Base-by-base conservation (phyloP, 495 filamentous ascomycete genomes). In the Lentithecium fluviatile region DNA sequence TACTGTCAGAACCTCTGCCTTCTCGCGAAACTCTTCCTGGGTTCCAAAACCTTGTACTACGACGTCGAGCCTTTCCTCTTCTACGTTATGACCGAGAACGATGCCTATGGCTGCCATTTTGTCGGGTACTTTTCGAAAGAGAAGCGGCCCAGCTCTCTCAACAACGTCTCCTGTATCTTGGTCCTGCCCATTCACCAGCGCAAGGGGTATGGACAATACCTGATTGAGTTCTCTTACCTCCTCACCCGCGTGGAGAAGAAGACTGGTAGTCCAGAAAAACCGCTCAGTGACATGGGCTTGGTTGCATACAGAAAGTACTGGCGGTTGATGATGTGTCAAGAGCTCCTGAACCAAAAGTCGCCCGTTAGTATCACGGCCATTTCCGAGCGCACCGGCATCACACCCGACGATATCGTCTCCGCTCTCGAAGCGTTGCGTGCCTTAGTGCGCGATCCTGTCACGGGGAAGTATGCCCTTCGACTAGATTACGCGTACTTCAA, bases 81-180 rank as follows among this genome's bases (percentile, higher is more conserved):
- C 78, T 98, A 98, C 74, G 91, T 98, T 46, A 93, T 98, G 81
- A 96, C 91, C 50, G 94, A 97, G 71, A 92, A 86, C 65, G 91
- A 98, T 66, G 90, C 96, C 34, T 75, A 88, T 36, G 94, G 94
- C 19, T 97, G 91, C 69, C 94, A 97, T 72, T 97, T 98, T 68
- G 95, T 98, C 43, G 94, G 94, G 17, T 98, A 98, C 71, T 98
- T 98, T 69, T 97, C 95, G 55, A 98, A 98, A 76, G 94, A 98
- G 72, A 98, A 98, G 75, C 83, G 94, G n/a, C 88, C 88, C 3
- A 93, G 89, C 71, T 92, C 89, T 45, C 88, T 89, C 60, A 96
- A 97, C 70, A 98, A 98, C 65, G 94, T 98, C 20, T 96, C 91
- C 26, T 98, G 94, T 72, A 98, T 98, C 67, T 79, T 97, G 20